Evolutionary conservation across 805 yeast species (phyloP), one percentile per base, ranked within the genome.

Genomic region (Nematodospora valgi): DNA sequence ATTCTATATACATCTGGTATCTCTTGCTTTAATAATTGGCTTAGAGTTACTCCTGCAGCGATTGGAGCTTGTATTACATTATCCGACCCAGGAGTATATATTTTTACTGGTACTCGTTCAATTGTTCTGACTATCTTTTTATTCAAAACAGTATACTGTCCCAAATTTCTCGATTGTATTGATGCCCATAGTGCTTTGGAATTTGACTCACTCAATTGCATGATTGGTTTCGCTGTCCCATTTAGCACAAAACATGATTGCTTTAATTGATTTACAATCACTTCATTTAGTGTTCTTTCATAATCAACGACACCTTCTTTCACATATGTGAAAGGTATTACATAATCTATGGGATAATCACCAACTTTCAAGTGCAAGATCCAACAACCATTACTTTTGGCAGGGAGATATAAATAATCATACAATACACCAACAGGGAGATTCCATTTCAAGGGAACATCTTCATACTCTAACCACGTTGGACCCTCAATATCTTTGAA

Each of bases 181-280:
- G 82, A 57, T 1, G 62, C 45, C 84, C 89, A 84, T 31, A 87
- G 62, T 1, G 51, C 50, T 16, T 64, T 57, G 0, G 91, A 72
- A 34, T 82, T 80, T 1, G 66, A 68, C 41, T 76, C 79, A 5
- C 93, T 75, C 36, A 91, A 60, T 17, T 70, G 69, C 95, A 91
- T 83, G n/a, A 91, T 75, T 2, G 78, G 72, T 41, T 83, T 86
- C 5, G 95, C 72, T n/a, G 77, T 73, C 0, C 95, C 95, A 44
- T 81, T 78, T 23, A 84, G 55, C 0, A 87, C 76, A 49, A 71
- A 86, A 48, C 87, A 78, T 4, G 87, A 74, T 51, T 91, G 97
- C 49, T 93, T 91, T 52, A 87, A 60, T 40, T 79, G 87, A 52
- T 91, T 88, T 41, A 80, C 62, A 81, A 93, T 80, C 32, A 75